phyloP scores from a whole-genome alignment of 768 basidiomycete species.

The Mrakia gelida region DNA sequence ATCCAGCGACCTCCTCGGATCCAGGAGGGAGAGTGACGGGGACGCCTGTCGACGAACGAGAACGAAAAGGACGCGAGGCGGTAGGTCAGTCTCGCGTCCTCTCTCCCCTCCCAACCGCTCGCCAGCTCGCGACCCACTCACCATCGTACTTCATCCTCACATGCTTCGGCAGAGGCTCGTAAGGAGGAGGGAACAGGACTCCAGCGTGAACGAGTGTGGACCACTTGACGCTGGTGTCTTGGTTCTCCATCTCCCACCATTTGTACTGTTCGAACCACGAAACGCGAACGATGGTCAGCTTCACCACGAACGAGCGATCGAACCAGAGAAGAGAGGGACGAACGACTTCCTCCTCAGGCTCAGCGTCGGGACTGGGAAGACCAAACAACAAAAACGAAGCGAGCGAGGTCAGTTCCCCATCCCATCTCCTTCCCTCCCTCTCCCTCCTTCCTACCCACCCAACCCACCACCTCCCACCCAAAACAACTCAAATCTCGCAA shows the following conservation, averaged over 20 bases:
- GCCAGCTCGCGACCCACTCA: slow-evolving; percentile 45
- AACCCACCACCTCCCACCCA: neutral
- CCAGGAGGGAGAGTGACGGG: slow-evolving; percentile 71
- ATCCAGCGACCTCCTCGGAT: slow-evolving; percentile 93
- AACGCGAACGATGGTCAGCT: neutral
- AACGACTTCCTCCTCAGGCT: slow-evolving; percentile 50
- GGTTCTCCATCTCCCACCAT: slow-evolving; percentile 73
- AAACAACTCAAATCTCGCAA: no score
- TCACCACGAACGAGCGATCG: neutral
- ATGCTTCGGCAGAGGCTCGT: slow-evolving; percentile 71
- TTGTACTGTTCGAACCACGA: slow-evolving; percentile 48
- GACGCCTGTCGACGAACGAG: slow-evolving; percentile 55
- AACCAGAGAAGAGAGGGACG: neutral
- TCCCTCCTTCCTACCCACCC: no score
- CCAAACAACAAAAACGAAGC: neutral
- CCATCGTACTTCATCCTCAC: slow-evolving; percentile 96
- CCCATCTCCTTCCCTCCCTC: no score
- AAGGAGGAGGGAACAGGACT: slow-evolving; percentile 92
- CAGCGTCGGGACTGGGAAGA: slow-evolving; percentile 40
- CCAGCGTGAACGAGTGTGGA: slow-evolving; percentile 90
- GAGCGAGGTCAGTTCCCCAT: slow-evolving; percentile 37
- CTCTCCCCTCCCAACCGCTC: neutral
- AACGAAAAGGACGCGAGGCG: slow-evolving; percentile 9
- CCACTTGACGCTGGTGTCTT: slow-evolving; percentile 79
- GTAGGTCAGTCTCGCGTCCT: neutral